Evolutionary conservation across 768 basidiomycete genomes (phyloP).

Genomic region (Coprinellus micaceus): DNA sequence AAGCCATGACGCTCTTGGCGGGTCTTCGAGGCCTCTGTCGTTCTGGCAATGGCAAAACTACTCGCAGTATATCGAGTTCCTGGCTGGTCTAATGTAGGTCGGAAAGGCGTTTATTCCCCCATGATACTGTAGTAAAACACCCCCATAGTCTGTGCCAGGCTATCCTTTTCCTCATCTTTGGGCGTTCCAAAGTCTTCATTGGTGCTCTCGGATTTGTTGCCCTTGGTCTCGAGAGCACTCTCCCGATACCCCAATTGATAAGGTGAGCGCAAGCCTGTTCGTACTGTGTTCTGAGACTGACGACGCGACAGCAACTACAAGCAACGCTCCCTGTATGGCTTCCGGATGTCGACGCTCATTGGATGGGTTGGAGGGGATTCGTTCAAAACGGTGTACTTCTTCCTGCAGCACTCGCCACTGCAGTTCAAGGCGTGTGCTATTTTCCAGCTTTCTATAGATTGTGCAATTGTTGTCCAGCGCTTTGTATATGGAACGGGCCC

Average conservation of each 20-base stretch:
- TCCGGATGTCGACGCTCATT: conserved; percentile 74
- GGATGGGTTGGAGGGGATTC: conserved; percentile 84
- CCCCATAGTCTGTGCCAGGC: conserved; percentile 58
- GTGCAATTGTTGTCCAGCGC: conserved; percentile 74
- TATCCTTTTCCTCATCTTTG: conserved; percentile 73
- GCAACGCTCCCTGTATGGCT: conserved; percentile 78
- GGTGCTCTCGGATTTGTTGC: conserved; percentile 70
- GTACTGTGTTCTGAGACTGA: conserved; percentile 5
- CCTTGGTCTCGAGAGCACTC: conserved; percentile 77
- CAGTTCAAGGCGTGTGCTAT: conserved; percentile 83
- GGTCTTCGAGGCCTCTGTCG: conserved; percentile 61
- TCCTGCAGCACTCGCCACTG: conserved; percentile 63
- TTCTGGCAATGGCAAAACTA: conserved; percentile 89
- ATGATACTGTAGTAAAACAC: neutral
- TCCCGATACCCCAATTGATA: conserved; percentile 82
- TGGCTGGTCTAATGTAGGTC: conserved; percentile 71
- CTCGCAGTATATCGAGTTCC: conserved; percentile 76
- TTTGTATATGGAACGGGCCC: conserved; percentile 68
- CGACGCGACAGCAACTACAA: conserved; percentile 61
- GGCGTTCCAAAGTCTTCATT: conserved; percentile 57
- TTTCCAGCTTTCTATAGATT: conserved; percentile 78
- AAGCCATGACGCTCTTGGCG: conserved; percentile 55
- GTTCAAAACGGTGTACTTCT: conserved; percentile 84
- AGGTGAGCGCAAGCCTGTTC: conserved; percentile 42
- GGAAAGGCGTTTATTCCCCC: neutral